Conservation (phyloP, 2,329 filamentous ascomycete genomes). For the Phyllosticta ampelicida region DNA sequence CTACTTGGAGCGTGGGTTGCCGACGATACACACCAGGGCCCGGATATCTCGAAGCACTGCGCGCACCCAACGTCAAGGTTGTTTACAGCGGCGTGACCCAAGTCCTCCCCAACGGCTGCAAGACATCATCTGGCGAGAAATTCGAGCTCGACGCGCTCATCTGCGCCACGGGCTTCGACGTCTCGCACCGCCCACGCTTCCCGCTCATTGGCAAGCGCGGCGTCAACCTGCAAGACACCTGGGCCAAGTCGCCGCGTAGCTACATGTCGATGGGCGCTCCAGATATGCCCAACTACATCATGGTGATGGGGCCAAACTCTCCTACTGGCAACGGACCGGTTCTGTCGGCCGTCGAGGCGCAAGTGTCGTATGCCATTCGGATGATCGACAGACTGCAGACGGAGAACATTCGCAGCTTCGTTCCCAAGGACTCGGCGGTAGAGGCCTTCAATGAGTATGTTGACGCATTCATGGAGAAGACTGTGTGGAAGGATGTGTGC, state of each 20-base stretch:
- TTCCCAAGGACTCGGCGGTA: slow-evolving; percentile 37
- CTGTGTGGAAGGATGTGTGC: slow-evolving; percentile 25
- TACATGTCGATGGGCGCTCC: slow-evolving; percentile 38
- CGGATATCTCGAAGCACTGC: slow-evolving; percentile 23
- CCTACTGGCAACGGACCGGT: slow-evolving; percentile 33
- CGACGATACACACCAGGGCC: slow-evolving; percentile 23
- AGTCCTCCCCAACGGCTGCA: slow-evolving; percentile 20
- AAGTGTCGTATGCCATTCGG: slow-evolving; percentile 32
- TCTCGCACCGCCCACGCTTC: slow-evolving; percentile 19
- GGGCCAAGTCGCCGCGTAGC: slow-evolving; percentile 29
- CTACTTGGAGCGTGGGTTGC: slow-evolving; percentile 29
- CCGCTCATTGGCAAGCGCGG: slow-evolving; percentile 31
- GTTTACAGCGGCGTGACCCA: slow-evolving; percentile 16
- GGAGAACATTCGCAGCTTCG: slow-evolving; percentile 35
- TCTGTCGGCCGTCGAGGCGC: slow-evolving; percentile 31
- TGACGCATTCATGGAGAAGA: slow-evolving; percentile 24
- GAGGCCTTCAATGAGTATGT: slow-evolving; percentile 41
- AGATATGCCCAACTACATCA: slow-evolving; percentile 36
- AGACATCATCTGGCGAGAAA: slow-evolving; percentile 18
- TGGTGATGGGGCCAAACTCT: slow-evolving; percentile 29
- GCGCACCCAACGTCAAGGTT: slow-evolving; percentile 19
- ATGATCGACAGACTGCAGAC: slow-evolving; percentile 41
- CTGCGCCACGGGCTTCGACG: slow-evolving; percentile 25
- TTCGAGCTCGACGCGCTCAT: slow-evolving; percentile 23
- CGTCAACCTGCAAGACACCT: slow-evolving; percentile 34